Percentiles rank a stretch among this genome's conserved stretches.
Conservation (phyloP, 139 green algal species). For the Volvox africanus region DNA sequence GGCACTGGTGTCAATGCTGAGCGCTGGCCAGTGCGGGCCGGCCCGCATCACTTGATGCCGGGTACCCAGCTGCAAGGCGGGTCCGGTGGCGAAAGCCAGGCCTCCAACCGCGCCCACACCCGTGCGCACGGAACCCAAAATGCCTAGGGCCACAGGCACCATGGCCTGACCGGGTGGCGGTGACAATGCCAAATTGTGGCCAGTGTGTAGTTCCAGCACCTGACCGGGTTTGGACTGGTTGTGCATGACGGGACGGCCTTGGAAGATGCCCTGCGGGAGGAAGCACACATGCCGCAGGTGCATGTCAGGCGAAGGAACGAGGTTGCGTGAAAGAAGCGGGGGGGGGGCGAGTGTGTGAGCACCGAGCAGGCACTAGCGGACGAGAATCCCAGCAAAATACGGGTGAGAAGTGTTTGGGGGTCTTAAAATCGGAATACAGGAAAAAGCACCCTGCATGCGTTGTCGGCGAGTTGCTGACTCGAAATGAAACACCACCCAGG, state of each 20-base stretch:
- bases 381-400: too few species aligned
- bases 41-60: not conserved
- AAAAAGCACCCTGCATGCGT: too few species aligned
- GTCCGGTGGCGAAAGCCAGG: not conserved
- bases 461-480: too few species aligned
- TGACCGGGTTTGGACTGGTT: conserved; percentile 41
- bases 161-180: not conserved
- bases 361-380: too few species aligned
- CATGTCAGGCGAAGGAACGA: too few species aligned
- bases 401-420: too few species aligned
- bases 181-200: not conserved
- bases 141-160: not conserved
- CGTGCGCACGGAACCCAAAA: not conserved
- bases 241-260: conserved; percentile 32
- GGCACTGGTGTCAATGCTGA: not conserved
- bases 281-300: too few species aligned
- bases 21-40: not conserved
- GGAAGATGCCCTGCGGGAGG: conserved; percentile 34
- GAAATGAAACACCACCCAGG: too few species aligned
- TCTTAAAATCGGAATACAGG: too few species aligned
- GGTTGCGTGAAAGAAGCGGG: too few species aligned
- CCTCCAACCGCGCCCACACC: not conserved
- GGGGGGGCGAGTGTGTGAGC: too few species aligned
- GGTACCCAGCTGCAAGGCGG: not conserved
- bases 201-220: conserved; percentile 15